Conservation (phyloP, 257 asterid genomes). For the Knoxia roxburghii region DNA sequence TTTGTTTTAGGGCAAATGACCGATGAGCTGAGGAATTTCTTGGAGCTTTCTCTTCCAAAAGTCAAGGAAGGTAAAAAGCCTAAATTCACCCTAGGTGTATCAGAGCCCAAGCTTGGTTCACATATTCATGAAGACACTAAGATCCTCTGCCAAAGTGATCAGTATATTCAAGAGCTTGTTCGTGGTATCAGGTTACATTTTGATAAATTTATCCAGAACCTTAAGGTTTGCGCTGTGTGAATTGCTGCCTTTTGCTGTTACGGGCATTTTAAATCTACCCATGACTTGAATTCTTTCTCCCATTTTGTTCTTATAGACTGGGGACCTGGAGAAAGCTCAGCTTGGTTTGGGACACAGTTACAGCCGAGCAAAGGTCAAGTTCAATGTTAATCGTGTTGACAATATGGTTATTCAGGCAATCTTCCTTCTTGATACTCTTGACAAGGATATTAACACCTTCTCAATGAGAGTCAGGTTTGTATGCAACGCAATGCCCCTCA, state of each 20-base stretch:
- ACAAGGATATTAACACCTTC: constrained; percentile 85
- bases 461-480: constrained; percentile 92
- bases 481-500: neutral
- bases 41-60: constrained; percentile 76
- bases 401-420: constrained; percentile 98
- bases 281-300: neutral
- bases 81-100: too few species aligned
- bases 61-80: constrained; percentile 82
- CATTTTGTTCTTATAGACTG: constrained; percentile 39
- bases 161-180: constrained; percentile 75
- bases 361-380: constrained; percentile 96
- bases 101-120: constrained; percentile 90
- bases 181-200: constrained; percentile 87
- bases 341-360: constrained; percentile 95
- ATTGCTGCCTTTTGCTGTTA: neutral
- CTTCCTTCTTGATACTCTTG: constrained; percentile 90
- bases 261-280: neutral
- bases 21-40: constrained; percentile 67
- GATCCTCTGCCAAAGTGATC: constrained; percentile 84
- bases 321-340: constrained; percentile 93
- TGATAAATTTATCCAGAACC: constrained; percentile 51
- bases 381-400: constrained; percentile 94
- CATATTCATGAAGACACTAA: constrained; percentile 74
- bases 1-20: constrained; percentile 73
- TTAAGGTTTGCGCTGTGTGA: constrained; percentile 52